Conservation (phyloP, 2,329 filamentous ascomycete genomes). For the Sclerotinia sclerotiorum region DNA sequence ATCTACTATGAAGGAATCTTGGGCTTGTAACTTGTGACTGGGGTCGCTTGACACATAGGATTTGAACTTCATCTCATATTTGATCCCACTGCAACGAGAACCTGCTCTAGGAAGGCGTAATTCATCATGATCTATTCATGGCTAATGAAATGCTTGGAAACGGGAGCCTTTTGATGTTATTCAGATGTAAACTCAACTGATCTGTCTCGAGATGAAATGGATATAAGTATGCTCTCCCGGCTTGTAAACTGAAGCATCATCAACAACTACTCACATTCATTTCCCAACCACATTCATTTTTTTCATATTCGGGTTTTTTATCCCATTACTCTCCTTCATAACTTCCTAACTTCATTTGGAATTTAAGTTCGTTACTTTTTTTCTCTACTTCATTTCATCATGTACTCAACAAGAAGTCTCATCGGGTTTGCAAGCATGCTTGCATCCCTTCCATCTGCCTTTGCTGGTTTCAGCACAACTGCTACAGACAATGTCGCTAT, state of each 20-base stretch:
- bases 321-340: conserved; percentile 24
- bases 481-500: conserved; percentile 56
- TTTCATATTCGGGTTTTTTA: conserved; percentile 19
- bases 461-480: conserved; percentile 45
- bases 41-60: conserved; percentile 18
- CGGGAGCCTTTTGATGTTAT: neutral
- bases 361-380: conserved; percentile 3
- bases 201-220: neutral
- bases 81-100: conserved; percentile 14
- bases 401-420: conserved; percentile 23
- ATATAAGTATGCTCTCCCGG: conserved; percentile 18
- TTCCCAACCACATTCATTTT: conserved; percentile 21
- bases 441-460: conserved; percentile 36
- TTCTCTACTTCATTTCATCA: conserved; percentile 19
- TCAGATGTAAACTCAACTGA: neutral
- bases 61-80: conserved; percentile 9
- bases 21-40: neutral
- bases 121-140: conserved; percentile 18
- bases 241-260: conserved; percentile 1
- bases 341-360: conserved; percentile 16
- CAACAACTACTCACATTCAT: conserved; percentile 23
- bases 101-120: conserved; percentile 14
- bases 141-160: neutral
- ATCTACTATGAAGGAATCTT: conserved; percentile 4
- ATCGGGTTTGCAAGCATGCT: conserved; percentile 19